A percentile compares a stretch with the other conserved stretches of the same genome.
Evolutionary conservation across 164 flowering plant species (phyloP).

Genomic region (Chimonanthus praecox): DNA sequence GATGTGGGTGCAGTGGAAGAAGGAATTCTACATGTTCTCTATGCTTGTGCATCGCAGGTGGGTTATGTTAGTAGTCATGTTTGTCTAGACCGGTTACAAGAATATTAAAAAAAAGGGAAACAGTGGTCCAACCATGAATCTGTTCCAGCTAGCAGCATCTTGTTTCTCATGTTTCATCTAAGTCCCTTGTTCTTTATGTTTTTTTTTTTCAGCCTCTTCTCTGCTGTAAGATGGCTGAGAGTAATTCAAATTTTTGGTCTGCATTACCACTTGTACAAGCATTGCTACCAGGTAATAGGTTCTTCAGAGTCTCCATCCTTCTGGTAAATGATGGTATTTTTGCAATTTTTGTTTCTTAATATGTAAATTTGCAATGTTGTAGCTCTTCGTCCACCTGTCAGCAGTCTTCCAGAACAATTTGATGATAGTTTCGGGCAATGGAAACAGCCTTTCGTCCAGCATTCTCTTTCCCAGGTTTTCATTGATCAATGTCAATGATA

Average conservation of each 20-base stretch:
- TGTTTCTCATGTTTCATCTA: background rate
- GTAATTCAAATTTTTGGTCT: conserved; percentile 59
- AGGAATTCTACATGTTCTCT: conserved; percentile 84
- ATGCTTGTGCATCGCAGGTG: conserved; percentile 89
- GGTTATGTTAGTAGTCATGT: conserved; percentile 9
- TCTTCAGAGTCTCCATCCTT: background rate
- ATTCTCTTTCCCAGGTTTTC: conserved; percentile 72
- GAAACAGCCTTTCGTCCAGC: conserved; percentile 75
- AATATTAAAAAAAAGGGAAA: too few species aligned
- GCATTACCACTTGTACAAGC: conserved; percentile 86
- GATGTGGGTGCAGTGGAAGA: conserved; percentile 77
- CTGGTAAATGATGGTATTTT: background rate
- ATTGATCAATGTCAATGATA: background rate
- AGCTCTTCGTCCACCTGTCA: conserved; percentile 82
- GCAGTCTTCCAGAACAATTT: conserved; percentile 38
- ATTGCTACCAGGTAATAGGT: conserved; percentile 55
- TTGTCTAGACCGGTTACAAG: background rate
- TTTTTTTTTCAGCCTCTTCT: conserved; percentile 50
- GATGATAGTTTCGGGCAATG: conserved; percentile 67
- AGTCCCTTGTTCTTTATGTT: background rate
- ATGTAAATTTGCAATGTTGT: conserved; percentile 15
- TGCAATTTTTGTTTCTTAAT: conserved; percentile 4
- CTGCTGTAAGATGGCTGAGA: conserved; percentile 58
- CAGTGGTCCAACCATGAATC: background rate
- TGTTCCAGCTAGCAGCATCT: conserved; percentile 1